Evolutionary conservation across 768 basidiomycete species (phyloP), one percentile per base, ranked within the genome.

Genomic region (Macrolepiota albuminosa): DNA sequence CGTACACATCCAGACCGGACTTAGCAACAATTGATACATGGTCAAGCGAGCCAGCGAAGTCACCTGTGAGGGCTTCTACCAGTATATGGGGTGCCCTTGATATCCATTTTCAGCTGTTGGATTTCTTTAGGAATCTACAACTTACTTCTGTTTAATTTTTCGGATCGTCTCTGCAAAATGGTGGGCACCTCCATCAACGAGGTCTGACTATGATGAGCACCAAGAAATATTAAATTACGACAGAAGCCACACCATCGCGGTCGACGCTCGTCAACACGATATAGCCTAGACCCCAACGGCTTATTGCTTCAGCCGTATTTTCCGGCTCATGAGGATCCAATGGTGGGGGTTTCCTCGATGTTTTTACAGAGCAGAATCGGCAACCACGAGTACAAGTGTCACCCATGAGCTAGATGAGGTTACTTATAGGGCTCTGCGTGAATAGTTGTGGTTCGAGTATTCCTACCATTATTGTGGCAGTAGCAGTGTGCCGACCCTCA

Each of bases 381-480:
- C 97, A 99, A 2, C 95, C 97, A 68, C 97, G 86, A 39, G 97
- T 99, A 70, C 97, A 99, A 14, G 94, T 97, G 75, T 98, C 96
- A 9, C 97, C 97, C 97, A 99, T 98, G 14, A 99, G 78, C 95
- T 98, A 64, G 33, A 60, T 37, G 54, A 21, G 57, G 33, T 54
- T n/a, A 50, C 34, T 54, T n/a, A 50, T 57, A 55, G 53, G 43
- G 45, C 40, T 36, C 50, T 54, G 33, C 50, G 24, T 46, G 21
- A 14, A 42, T 33, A 14, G 13, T 24, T 11, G 16, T 33, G 29
- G 24, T 56, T 46, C 51, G 50, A 34, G 37, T 33, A 40, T 50
- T 57, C 81, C 60, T 63, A 93, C 95, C 97, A 99, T 98, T 71
- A 99, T 99, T 3, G 97, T 99, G 11, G 97, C 97, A 7, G 97